Evolutionary conservation across 2,329 filamentous ascomycete genomes (phyloP).

Genomic region (Aspergillus sp.): DNA sequence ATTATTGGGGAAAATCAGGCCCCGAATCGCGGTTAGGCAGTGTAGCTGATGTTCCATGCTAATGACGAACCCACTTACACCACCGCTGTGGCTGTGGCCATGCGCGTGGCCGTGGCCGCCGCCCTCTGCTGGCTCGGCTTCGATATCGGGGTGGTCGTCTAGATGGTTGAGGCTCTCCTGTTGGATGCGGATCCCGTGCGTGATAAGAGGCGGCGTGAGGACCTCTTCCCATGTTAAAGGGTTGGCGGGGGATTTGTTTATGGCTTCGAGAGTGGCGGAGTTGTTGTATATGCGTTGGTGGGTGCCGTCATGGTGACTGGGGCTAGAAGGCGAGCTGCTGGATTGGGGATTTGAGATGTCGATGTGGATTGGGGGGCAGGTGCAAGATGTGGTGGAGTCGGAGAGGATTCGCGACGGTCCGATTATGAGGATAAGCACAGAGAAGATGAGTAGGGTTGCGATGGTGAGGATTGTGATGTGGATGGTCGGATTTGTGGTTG

Average conservation of each 20-base stretch:
- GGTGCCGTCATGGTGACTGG: neutral
- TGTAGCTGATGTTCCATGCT: constrained; percentile 18
- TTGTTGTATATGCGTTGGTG: neutral
- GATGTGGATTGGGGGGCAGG: neutral
- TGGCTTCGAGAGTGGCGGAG: neutral
- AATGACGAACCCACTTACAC: neutral
- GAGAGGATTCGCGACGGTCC: constrained; percentile 2
- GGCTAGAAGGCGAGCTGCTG: neutral
- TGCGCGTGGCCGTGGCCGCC: neutral
- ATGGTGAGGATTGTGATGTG: constrained; percentile 9
- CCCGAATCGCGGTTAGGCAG: constrained; percentile 13
- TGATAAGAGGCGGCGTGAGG: constrained; percentile 4
- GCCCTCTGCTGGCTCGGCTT: neutral
- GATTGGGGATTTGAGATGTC: neutral
- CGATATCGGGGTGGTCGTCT: neutral
- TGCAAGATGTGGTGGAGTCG: neutral
- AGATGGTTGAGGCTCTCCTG: neutral
- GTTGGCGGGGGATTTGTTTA: neutral
- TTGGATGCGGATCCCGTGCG: constrained; percentile 1
- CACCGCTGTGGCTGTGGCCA: no score
- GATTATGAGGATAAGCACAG: constrained; percentile 7
- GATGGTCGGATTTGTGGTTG: neutral
- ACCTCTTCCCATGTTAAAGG: constrained; percentile 7
- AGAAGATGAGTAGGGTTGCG: constrained; percentile 2
- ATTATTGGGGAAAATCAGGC: constrained; percentile 11